A percentile compares a stretch with the other conserved stretches of the same genome.
These are phyloP conservation scores for Aspergillus diversus DNA, from an alignment of 495 filamentous ascomycete species.

Conservation along the genomic window DNA sequence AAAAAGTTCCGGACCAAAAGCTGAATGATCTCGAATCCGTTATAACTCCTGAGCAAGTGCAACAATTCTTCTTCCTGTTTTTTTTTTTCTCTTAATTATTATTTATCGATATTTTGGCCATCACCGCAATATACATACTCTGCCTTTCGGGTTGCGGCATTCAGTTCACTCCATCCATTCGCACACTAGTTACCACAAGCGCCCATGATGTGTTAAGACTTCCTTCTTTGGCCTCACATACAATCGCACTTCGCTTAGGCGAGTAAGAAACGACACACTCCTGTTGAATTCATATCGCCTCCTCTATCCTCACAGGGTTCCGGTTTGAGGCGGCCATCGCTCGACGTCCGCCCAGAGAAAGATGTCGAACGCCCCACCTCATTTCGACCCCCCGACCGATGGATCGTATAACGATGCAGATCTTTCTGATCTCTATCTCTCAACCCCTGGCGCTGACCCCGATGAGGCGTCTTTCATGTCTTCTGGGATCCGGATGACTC, in stretches of 20 bases:
- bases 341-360: not conserved
- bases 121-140: too few species aligned
- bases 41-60: not conserved
- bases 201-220: slow-evolving; percentile 20
- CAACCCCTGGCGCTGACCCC: slow-evolving; percentile 39
- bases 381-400: slow-evolving; percentile 29
- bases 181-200: not conserved
- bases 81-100: not conserved
- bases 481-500: slow-evolving; percentile 41
- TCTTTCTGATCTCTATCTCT: slow-evolving; percentile 43
- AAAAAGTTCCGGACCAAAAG: not conserved
- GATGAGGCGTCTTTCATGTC: slow-evolving; percentile 44
- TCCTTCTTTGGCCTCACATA: not conserved
- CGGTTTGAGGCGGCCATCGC: not conserved
- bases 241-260: slow-evolving; percentile 10
- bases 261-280: not conserved
- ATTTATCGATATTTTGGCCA: not conserved
- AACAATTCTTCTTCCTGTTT: not conserved
- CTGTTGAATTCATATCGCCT: too few species aligned
- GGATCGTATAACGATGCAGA: slow-evolving; percentile 17
- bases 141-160: not conserved
- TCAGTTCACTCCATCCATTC: not conserved
- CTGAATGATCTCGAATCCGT: slow-evolving; percentile 9
- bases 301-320: not conserved
- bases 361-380: slow-evolving; percentile 35